These are phyloP conservation scores for Tylopilus sp. DNA, from an alignment of 768 basidiomycete genomes.

Conservation along the genomic window DNA sequence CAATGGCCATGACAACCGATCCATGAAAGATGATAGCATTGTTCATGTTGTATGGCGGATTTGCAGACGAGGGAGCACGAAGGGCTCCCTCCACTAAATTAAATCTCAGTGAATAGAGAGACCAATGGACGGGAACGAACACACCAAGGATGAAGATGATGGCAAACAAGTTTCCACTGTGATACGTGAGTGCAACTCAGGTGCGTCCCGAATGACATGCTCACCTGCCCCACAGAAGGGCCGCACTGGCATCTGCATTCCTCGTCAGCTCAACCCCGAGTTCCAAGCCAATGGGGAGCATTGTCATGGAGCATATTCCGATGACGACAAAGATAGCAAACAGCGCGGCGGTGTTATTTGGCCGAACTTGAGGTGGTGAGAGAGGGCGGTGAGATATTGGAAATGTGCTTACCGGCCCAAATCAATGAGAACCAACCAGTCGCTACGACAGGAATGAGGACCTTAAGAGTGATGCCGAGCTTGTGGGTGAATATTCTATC, in stretches of 20 bases:
- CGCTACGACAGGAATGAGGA: slow-evolving; percentile 59
- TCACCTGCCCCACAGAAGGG: slow-evolving; percentile 72
- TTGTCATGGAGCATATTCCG: slow-evolving; percentile 59
- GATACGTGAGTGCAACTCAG: neutral
- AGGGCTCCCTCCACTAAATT: slow-evolving; percentile 63
- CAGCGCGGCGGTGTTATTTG: slow-evolving; percentile 54
- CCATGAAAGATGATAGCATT: slow-evolving; percentile 67
- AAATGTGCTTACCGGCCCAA: slow-evolving; percentile 62
- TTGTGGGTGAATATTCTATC: slow-evolving; percentile 80
- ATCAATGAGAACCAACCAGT: slow-evolving; percentile 69
- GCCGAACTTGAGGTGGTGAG: slow-evolving; percentile 46
- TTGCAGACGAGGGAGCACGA: slow-evolving; percentile 54
- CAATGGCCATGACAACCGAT: slow-evolving; percentile 39
- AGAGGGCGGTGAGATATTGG: neutral
- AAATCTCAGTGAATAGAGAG: neutral
- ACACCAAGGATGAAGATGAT: slow-evolving; percentile 61
- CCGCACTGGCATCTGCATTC: slow-evolving; percentile 74
- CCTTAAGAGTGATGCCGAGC: slow-evolving; percentile 56
- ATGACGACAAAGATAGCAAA: slow-evolving; percentile 68
- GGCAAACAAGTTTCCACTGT: slow-evolving; percentile 63
- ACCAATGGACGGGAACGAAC: slow-evolving; percentile 19
- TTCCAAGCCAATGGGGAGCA: slow-evolving; percentile 76
- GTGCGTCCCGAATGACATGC: slow-evolving; percentile 21
- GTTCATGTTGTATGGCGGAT: slow-evolving; percentile 74
- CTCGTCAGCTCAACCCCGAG: slow-evolving; percentile 77